phyloP scores from a whole-genome alignment of 805 yeast species.

The Ogataea paraovalis region DNA sequence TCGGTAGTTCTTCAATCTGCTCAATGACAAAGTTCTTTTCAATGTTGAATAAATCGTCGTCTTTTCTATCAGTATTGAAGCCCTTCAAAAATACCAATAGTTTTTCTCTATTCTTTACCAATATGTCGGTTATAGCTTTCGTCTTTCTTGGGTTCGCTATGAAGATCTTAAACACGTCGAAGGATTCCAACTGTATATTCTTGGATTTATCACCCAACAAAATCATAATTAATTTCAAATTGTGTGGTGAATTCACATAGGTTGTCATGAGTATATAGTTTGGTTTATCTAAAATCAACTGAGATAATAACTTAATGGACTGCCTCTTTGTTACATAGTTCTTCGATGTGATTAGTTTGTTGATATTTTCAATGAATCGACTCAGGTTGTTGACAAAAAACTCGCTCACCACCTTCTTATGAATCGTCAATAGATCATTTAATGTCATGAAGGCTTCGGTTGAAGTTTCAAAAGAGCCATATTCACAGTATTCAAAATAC shows the following conservation, averaged over 20 bases:
- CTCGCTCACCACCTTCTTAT: slow-evolving; percentile 64
- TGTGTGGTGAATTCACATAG: slow-evolving; percentile 78
- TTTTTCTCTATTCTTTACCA: slow-evolving; percentile 78
- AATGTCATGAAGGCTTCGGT: slow-evolving; percentile 84
- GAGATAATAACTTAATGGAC: slow-evolving; percentile 70
- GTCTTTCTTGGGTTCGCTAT: slow-evolving; percentile 94
- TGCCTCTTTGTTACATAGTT: slow-evolving; percentile 94
- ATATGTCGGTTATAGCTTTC: slow-evolving; percentile 72
- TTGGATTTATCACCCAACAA: slow-evolving; percentile 83
- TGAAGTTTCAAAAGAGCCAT: slow-evolving; percentile 80
- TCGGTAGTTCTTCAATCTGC: slow-evolving; percentile 70
- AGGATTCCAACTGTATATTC: slow-evolving; percentile 85
- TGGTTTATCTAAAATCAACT: slow-evolving; percentile 64
- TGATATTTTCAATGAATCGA: slow-evolving; percentile 58
- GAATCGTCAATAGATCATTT: slow-evolving; percentile 63
- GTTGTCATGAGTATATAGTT: slow-evolving; percentile 69
- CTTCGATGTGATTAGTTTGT: slow-evolving; percentile 64
- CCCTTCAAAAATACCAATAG: slow-evolving; percentile 63
- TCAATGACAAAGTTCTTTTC: slow-evolving; percentile 79
- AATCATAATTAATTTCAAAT: slow-evolving; percentile 82
- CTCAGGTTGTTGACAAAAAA: slow-evolving; percentile 61
- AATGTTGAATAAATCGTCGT: slow-evolving; percentile 62
- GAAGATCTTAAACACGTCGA: slow-evolving; percentile 89
- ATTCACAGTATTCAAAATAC: slow-evolving; percentile 71
- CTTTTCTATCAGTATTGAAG: slow-evolving; percentile 59